These are phyloP conservation scores for Podochytrium sp. DNA, from an alignment of 192 early-diverging fungal species.

Conservation along the genomic window DNA sequence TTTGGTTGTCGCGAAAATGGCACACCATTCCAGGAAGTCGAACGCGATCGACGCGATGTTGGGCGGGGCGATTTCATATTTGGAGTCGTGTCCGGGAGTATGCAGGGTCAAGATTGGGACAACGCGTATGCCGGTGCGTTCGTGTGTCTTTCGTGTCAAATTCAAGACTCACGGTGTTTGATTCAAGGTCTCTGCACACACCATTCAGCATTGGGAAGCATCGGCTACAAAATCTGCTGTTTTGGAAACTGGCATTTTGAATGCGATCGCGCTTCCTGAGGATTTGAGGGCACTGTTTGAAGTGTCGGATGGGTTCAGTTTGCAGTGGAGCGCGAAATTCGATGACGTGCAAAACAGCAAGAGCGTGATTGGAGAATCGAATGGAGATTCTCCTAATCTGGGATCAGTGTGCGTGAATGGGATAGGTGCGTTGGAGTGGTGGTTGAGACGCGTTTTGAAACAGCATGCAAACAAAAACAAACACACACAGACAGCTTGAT, in stretches of 20 bases:
- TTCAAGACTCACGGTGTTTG: background rate
- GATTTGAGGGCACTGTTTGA: conserved; percentile 20
- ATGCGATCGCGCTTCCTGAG: background rate
- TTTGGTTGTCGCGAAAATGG: background rate
- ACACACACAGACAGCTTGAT: background rate
- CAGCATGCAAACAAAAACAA: background rate
- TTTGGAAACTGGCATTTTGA: background rate
- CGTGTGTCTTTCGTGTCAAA: background rate
- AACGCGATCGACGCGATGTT: conserved; percentile 25
- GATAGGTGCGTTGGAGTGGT: conserved; percentile 12
- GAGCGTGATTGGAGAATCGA: background rate
- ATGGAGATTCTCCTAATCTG: background rate
- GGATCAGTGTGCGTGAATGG: conserved; percentile 28
- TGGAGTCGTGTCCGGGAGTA: conserved; percentile 36
- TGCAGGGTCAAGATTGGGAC: conserved; percentile 9
- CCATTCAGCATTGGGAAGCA: conserved; percentile 10
- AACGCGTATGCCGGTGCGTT: conserved; percentile 6
- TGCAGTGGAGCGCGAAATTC: conserved; percentile 27
- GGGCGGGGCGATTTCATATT: conserved; percentile 28
- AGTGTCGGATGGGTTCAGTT: conserved; percentile 22
- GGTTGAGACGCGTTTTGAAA: background rate
- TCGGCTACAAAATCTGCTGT: background rate
- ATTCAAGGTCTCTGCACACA: background rate
- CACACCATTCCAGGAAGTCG: background rate
- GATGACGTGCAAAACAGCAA: background rate